Evolutionary conservation across 768 basidiomycete species (phyloP), one percentile per base, ranked within the genome.

Genomic region (Naganishia vaughanmartiniae): DNA sequence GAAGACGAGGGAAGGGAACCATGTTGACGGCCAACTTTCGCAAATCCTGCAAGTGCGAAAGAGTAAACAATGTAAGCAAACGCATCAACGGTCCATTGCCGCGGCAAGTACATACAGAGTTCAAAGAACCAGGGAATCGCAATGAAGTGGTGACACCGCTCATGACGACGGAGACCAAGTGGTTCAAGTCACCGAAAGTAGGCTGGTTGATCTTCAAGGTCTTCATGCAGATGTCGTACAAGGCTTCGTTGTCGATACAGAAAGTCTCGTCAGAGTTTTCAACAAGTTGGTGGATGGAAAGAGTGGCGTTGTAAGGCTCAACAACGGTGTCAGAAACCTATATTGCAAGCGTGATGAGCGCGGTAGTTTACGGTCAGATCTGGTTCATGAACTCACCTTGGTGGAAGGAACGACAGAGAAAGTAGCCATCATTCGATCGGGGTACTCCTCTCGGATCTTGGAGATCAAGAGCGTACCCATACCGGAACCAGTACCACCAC

Each of bases 251-350:
- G 82, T 98, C 95, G 81, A 99, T 98, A 83, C 95, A 98, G 91
- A 98, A 98, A 21, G 96, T 98, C 84, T 96, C 93, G 79, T 98
- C 95, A 42, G 95, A 97, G 87, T 98, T 98, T 84, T 98, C 96
- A 65, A 98, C 96, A 53, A 98, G 88, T 84, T 98, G 96, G 82
- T 98, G 95, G 14, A 98, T 93, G 65, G 93, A 96, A 66, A 98
- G 90, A 4, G 93, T 96, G 39, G 95, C 96, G 82, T 98, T 98
- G 87, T 98, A 99, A 2, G 96, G 95, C 90, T 98, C 95, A 74
- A 97, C 94, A 76, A 99, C 96, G 69, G 96, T 98, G 81, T 98
- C 96, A 15, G 94, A 98, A 66, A 97, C 84, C 84, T 84, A 66
- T 54, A 67, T 26, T 54, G 46, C 24, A 21, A 24, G 54, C 10